Evolutionary conservation across 2,329 filamentous ascomycete species (phyloP).

Genomic region (Ophiocordyceps camponoti-saundersi): DNA sequence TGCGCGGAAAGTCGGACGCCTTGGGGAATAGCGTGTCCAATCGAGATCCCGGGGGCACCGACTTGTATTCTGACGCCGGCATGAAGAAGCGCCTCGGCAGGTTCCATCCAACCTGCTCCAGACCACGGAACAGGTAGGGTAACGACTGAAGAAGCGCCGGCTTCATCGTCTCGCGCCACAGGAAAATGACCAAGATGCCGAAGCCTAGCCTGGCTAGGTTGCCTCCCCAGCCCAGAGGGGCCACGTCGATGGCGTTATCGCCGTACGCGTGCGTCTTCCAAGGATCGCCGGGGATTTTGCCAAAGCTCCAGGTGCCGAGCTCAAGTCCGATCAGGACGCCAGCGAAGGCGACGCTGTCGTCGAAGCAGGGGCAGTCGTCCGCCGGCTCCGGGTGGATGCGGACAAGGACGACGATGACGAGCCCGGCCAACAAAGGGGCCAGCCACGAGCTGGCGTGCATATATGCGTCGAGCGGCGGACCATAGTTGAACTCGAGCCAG

Average conservation of each 20-base stretch:
- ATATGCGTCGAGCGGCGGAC: slow-evolving; percentile 49
- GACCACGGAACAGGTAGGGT: slow-evolving; percentile 72
- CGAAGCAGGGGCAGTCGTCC: slow-evolving; percentile 92
- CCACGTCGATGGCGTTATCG: slow-evolving; percentile 45
- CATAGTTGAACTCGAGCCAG: slow-evolving; percentile 41
- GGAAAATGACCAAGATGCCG: slow-evolving; percentile 70
- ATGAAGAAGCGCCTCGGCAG: slow-evolving; percentile 84
- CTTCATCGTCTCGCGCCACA: slow-evolving; percentile 84
- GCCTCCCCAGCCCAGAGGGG: slow-evolving; percentile 46
- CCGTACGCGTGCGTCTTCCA: slow-evolving; percentile 25
- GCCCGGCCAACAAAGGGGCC: slow-evolving; percentile 44
- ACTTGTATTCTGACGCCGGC: slow-evolving; percentile 77
- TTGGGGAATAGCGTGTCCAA: slow-evolving; percentile 78
- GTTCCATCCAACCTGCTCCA: slow-evolving; percentile 63
- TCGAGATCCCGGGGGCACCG: slow-evolving; percentile 50
- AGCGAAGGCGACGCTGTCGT: slow-evolving; percentile 86
- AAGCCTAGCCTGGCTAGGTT: slow-evolving; percentile 53
- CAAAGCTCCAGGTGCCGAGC: slow-evolving; percentile 69
- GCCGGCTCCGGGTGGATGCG: slow-evolving; percentile 89
- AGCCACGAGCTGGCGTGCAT: slow-evolving; percentile 47
- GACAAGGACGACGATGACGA: slow-evolving; percentile 59
- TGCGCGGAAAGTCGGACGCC: slow-evolving; percentile 69
- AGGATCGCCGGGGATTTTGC: slow-evolving; percentile 29
- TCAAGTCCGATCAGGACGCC: slow-evolving; percentile 79
- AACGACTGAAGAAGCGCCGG: slow-evolving; percentile 59